Conservation (phyloP, 495 filamentous ascomycete species). For the Staphylotrichum longicolle region DNA sequence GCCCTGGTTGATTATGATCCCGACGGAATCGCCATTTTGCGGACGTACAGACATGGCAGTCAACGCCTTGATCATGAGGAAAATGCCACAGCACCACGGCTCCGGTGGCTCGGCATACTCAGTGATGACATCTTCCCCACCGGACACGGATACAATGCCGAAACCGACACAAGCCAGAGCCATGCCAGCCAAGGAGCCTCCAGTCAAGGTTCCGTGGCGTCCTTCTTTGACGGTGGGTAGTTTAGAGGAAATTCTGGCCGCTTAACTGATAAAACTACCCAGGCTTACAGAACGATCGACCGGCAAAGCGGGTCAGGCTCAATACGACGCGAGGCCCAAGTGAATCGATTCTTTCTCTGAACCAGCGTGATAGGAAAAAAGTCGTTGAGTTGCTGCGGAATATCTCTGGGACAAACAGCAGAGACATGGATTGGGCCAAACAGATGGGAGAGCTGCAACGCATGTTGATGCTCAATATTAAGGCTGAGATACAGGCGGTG, state of each 20-base stretch:
- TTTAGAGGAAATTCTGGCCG: background rate
- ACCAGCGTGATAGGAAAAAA: constrained; percentile 61
- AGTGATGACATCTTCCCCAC: constrained; percentile 53
- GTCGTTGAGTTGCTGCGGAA: constrained; percentile 63
- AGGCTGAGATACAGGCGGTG: constrained; percentile 86
- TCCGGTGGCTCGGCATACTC: constrained; percentile 75
- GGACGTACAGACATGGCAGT: constrained; percentile 86
- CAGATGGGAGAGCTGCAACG: constrained; percentile 70
- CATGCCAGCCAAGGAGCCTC: constrained; percentile 21
- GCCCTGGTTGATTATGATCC: constrained; percentile 84
- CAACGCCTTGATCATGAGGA: constrained; percentile 66
- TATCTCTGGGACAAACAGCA: constrained; percentile 15
- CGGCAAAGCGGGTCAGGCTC: constrained; percentile 16
- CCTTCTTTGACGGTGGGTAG: constrained; percentile 13
- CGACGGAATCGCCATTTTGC: constrained; percentile 80
- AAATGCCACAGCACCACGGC: constrained; percentile 51
- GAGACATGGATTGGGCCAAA: constrained; percentile 30
- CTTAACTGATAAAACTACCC: background rate
- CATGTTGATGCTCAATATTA: constrained; percentile 84
- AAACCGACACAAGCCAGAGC: constrained; percentile 3
- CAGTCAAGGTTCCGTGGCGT: constrained; percentile 25
- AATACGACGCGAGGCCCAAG: constrained; percentile 12
- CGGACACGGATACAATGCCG: background rate
- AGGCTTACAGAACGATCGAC: constrained; percentile 20
- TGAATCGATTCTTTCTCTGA: constrained; percentile 47